Base-by-base conservation (phyloP, 306 rosid species). In the Macrotyloma uniflorum region DNA sequence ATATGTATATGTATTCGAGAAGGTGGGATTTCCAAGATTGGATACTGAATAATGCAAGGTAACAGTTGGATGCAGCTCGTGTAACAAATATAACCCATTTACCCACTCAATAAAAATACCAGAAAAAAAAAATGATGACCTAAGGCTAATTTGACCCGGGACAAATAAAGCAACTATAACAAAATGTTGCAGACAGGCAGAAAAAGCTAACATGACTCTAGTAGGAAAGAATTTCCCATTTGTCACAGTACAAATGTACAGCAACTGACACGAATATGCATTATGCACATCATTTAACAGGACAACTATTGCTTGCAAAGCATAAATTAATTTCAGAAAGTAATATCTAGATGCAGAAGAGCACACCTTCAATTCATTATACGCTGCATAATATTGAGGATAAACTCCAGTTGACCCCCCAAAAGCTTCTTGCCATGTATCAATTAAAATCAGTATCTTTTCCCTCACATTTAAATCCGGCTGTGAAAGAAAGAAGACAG, bases 381-480 rank as follows among this genome's bases (percentile, higher is more conserved):
- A 95, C 14, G 98, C 99, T 16, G 97, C 90, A 84, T 88, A 36
- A 83, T 88, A 95, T 80, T 91, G 99, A 30, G 99, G 98, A 87
- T 77, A 95, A 75, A 81, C 86, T 79, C 97, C 98, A 59, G 81
- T 79, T 47, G 87, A 85, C 14, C 98, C 98, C 57, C 93, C 98
- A 77, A 93, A 90, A 71, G 99, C 99, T 82, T 90, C 98, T 95
- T 95, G 99, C 99, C 99, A 95, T 20, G 96, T 79, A 82, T 93
- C 93, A 72, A 95, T 91, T 55, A 95, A 85, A 82, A 74, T 83
- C 72, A 95, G 85, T 77, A 95, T 95, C 88, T 95, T 95, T 83
- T 95, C 98, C 85, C 92, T 93, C 81, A 95, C 98, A 84, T 71
- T 85, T 80, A 95, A 87, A 85, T 89, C 97, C 3, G 98, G 99